These are phyloP conservation scores for Umbelopsis sp. DNA, from an alignment of 371 early-diverging fungal genomes.

Conservation along the genomic window DNA sequence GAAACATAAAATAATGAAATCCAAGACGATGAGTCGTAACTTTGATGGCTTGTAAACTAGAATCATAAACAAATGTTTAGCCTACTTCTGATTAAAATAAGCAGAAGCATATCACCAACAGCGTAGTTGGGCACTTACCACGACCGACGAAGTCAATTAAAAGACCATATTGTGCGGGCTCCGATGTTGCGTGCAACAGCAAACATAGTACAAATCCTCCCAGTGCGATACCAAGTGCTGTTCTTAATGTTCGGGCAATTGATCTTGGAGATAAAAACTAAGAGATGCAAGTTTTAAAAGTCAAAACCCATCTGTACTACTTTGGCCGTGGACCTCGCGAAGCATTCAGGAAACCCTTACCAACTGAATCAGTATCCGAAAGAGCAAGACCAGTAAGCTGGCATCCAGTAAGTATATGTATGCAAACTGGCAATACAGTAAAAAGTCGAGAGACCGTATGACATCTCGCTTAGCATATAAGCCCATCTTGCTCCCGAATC, in stretches of 20 bases:
- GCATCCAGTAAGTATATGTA: conserved; percentile 49
- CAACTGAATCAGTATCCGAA: conserved; percentile 42
- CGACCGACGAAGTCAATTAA: conserved; percentile 54
- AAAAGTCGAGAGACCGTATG: conserved; percentile 44
- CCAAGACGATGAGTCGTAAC: conserved; percentile 33
- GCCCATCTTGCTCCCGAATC: conserved; percentile 29
- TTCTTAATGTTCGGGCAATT: conserved; percentile 35
- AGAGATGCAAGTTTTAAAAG: conserved; percentile 5
- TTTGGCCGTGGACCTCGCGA: neutral
- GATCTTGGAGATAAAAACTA: conserved; percentile 42
- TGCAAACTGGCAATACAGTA: conserved; percentile 45
- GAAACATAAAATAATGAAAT: conserved; percentile 36
- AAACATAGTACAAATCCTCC: conserved; percentile 35
- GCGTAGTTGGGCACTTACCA: conserved; percentile 26
- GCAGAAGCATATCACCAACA: neutral
- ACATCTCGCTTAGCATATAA: conserved; percentile 48
- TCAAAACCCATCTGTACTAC: neutral
- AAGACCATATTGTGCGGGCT: conserved; percentile 46
- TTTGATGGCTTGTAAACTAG: conserved; percentile 37
- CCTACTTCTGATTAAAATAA: neutral
- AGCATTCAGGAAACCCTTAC: conserved; percentile 22
- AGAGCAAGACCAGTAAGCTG: conserved; percentile 39
- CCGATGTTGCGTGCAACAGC: conserved; percentile 37
- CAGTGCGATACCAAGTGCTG: conserved; percentile 36
- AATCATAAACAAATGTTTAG: neutral